These are phyloP conservation scores for Zostera marina DNA, from an alignment of 116 monocot genomes.

Conservation along the genomic window DNA sequence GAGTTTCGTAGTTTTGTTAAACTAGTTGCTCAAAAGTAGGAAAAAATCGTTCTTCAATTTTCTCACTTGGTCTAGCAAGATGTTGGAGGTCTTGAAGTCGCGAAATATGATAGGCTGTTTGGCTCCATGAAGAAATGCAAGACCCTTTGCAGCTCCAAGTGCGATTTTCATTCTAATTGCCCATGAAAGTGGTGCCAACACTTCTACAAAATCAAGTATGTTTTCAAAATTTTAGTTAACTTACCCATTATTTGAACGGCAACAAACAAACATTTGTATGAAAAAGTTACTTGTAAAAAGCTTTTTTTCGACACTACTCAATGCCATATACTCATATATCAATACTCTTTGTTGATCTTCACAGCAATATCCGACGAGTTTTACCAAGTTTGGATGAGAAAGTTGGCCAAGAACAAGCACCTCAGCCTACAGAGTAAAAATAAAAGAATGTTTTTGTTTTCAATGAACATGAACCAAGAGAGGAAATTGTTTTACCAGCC, in stretches of 20 bases:
- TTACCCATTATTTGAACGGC: no score
- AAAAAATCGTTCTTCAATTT: not conserved
- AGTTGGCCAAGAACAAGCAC: conserved; percentile 83
- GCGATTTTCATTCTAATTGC: conserved; percentile 47
- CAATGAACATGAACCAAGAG: not conserved
- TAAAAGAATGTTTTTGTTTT: not conserved
- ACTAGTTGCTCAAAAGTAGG: no score
- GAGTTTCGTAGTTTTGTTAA: no score
- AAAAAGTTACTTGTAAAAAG: conserved; percentile 58
- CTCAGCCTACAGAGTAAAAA: conserved; percentile 42
- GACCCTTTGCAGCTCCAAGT: conserved; percentile 59
- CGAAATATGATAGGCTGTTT: conserved; percentile 83
- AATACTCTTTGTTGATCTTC: conserved; percentile 71
- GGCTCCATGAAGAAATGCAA: conserved; percentile 66
- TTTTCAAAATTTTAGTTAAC: no score
- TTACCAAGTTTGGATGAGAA: conserved; percentile 85
- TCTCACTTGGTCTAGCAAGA: conserved; percentile 64
- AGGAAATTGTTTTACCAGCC: conserved; percentile 46
- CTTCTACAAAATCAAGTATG: not conserved
- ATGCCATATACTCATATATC: conserved; percentile 72
- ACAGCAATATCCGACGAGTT: conserved; percentile 76
- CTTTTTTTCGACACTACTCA: conserved; percentile 59
- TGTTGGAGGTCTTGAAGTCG: conserved; percentile 89
- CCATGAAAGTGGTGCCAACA: conserved; percentile 32
- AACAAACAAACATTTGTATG: not conserved